Percentiles rank a stretch among this genome's conserved stretches.
phyloP scores from a whole-genome alignment of 192 early-diverging fungal species.

The Kappamyces sp. region DNA sequence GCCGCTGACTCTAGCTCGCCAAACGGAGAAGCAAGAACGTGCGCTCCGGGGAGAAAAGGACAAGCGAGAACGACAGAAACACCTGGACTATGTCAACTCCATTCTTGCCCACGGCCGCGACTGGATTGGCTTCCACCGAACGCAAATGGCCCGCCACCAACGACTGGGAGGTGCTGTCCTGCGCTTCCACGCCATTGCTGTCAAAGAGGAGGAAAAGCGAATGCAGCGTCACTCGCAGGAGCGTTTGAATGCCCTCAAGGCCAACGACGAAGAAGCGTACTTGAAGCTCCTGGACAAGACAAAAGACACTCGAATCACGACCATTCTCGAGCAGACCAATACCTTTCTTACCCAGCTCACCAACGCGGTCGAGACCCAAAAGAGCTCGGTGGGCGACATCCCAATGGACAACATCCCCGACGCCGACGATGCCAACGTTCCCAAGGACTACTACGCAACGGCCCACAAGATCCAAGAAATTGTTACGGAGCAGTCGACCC shows the following conservation, averaged over 20 bases:
- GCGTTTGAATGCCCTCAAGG: conserved; percentile 93
- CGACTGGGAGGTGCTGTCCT: conserved; percentile 74
- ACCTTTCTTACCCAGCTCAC: conserved; percentile 77
- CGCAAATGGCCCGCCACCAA: conserved; percentile 59
- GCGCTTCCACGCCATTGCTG: conserved; percentile 71
- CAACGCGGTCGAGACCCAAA: conserved; percentile 78
- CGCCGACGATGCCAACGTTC: conserved; percentile 43
- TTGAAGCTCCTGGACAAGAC: conserved; percentile 89
- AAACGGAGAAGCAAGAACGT: conserved; percentile 87
- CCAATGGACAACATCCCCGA: conserved; percentile 44
- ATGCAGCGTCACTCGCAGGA: conserved; percentile 79
- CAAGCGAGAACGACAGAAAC: conserved; percentile 72
- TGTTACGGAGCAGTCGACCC: conserved; percentile 70
- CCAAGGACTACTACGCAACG: conserved; percentile 71
- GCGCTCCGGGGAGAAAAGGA: conserved; percentile 83
- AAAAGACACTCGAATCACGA: conserved; percentile 93
- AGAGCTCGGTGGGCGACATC: conserved; percentile 44
- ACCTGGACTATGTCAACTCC: conserved; percentile 69
- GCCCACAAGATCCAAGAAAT: conserved; percentile 84
- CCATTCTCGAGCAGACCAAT: conserved; percentile 86
- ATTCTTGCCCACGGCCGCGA: conserved; percentile 69
- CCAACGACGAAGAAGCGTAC: conserved; percentile 97
- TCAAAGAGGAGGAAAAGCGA: conserved; percentile 93
- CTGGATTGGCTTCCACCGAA: conserved; percentile 60
- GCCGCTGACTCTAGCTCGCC: conserved; percentile 74